Percentiles rank a stretch among this genome's conserved stretches.
Evolutionary conservation across 2,329 filamentous ascomycete species (phyloP).

Genomic region (Aureobasidium zeae): DNA sequence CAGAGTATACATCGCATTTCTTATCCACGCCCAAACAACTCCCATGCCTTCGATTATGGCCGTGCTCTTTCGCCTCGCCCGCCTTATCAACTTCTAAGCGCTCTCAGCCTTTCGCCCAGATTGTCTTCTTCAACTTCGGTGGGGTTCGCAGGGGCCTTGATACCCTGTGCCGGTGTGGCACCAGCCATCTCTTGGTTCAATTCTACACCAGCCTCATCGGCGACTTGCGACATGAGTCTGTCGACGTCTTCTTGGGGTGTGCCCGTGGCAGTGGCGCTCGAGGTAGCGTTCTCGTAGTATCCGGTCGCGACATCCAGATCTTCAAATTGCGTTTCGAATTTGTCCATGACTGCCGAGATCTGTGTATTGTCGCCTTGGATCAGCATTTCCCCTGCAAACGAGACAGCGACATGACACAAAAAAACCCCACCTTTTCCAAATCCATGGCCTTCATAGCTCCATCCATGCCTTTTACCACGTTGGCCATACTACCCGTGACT

Average conservation of each 20-base stretch:
- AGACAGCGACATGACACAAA: constrained; percentile 14
- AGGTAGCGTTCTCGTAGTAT: constrained; percentile 81
- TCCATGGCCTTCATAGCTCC: constrained; percentile 55
- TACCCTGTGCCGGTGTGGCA: constrained; percentile 45
- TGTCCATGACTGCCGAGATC: constrained; percentile 59
- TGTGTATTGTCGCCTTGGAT: constrained; percentile 22
- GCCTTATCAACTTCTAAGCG: constrained; percentile 42
- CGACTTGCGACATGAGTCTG: constrained; percentile 72
- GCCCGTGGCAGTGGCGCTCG: constrained; percentile 63
- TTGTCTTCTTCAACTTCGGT: constrained; percentile 73
- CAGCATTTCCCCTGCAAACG: not conserved
- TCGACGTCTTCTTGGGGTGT: constrained; percentile 79
- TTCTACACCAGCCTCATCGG: constrained; percentile 80
- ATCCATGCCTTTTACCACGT: constrained; percentile 54
- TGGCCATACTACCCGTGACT: constrained; percentile 53
- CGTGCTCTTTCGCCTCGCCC: too few species aligned
- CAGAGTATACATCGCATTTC: too few species aligned
- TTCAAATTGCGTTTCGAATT: constrained; percentile 51
- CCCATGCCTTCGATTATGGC: too few species aligned
- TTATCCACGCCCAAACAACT: too few species aligned
- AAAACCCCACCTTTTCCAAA: constrained; percentile 44
- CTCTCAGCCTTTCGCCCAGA: constrained; percentile 50
- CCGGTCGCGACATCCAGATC: constrained; percentile 45
- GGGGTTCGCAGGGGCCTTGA: constrained; percentile 47
- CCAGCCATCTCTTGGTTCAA: constrained; percentile 63